Evolutionary conservation across 768 basidiomycete genomes (phyloP).

Genomic region (Gloeopeniophorella convolvens): DNA sequence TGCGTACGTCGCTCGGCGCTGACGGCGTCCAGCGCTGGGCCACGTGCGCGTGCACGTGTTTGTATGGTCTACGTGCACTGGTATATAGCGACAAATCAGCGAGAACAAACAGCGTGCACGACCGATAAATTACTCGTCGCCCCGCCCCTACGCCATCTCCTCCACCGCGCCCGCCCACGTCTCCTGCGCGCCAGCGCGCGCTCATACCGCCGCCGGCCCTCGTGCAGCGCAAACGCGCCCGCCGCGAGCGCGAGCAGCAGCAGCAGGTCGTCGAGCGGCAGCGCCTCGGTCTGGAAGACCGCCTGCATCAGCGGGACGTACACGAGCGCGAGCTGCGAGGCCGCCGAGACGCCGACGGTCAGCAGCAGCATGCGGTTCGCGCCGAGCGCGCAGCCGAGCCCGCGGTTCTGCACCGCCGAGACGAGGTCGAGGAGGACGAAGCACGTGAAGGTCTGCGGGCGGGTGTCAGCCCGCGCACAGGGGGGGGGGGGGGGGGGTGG

Average conservation of each 20-base stretch:
- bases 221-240: slow-evolving; percentile 65
- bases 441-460: slow-evolving; percentile 83
- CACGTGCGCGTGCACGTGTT: too few species aligned
- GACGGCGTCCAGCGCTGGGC: too few species aligned
- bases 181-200: slow-evolving; percentile 49
- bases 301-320: slow-evolving; percentile 89
- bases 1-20: too few species aligned
- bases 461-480: slow-evolving; percentile 1
- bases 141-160: slow-evolving; percentile 45
- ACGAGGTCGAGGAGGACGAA: slow-evolving; percentile 97
- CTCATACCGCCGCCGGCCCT: slow-evolving; percentile 74
- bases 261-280: slow-evolving; percentile 59
- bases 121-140: too few species aligned
- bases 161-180: slow-evolving; percentile 46
- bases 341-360: slow-evolving; percentile 81
- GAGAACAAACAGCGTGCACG: too few species aligned
- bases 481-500: neutral
- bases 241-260: slow-evolving; percentile 64
- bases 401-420: slow-evolving; percentile 91
- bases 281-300: slow-evolving; percentile 89
- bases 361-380: slow-evolving; percentile 87
- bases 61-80: too few species aligned
- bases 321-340: slow-evolving; percentile 79
- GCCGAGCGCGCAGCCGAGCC: slow-evolving; percentile 74
- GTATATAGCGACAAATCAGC: too few species aligned